Evolutionary conservation across 305 asterid species (phyloP).

Genomic region (Plantago rigida): DNA sequence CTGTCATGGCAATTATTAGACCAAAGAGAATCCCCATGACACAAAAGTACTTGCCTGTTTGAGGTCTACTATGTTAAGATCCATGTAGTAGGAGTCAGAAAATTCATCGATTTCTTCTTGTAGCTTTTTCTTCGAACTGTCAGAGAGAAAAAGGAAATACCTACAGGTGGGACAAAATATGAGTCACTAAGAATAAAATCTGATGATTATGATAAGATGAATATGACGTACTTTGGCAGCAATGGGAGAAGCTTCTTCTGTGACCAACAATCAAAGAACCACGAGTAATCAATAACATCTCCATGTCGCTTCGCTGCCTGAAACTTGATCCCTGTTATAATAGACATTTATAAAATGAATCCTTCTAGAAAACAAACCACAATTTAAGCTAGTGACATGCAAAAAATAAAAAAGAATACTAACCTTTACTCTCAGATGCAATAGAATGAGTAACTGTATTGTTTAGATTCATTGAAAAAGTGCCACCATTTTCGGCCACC

Average conservation of each 20-base stretch:
- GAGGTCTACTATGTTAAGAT: conserved; percentile 50
- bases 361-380: conserved; percentile 3
- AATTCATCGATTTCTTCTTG: conserved; percentile 75
- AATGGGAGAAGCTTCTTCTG: conserved; percentile 70
- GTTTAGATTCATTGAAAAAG: conserved; percentile 90
- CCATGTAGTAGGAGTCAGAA: conserved; percentile 64
- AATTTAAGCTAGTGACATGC: not conserved
- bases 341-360: conserved; percentile 7
- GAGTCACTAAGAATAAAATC: conserved; percentile 9
- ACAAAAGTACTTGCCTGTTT: conserved; percentile 44
- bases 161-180: conserved; percentile 31
- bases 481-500: conserved; percentile 85
- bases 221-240: conserved; percentile 57
- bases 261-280: conserved; percentile 72
- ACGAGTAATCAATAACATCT: conserved; percentile 73
- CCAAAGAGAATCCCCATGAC: conserved; percentile 12
- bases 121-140: conserved; percentile 54
- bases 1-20: conserved; percentile 16
- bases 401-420: conserved; percentile 20
- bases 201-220: conserved; percentile 9
- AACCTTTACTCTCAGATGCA: conserved; percentile 85
- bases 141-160: conserved; percentile 71
- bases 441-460: conserved; percentile 75
- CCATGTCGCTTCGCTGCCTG: conserved; percentile 81
- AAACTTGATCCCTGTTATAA: conserved; percentile 69